These are phyloP conservation scores for Penicillium tannophilum DNA, from an alignment of 495 filamentous ascomycete genomes.

Conservation along the genomic window DNA sequence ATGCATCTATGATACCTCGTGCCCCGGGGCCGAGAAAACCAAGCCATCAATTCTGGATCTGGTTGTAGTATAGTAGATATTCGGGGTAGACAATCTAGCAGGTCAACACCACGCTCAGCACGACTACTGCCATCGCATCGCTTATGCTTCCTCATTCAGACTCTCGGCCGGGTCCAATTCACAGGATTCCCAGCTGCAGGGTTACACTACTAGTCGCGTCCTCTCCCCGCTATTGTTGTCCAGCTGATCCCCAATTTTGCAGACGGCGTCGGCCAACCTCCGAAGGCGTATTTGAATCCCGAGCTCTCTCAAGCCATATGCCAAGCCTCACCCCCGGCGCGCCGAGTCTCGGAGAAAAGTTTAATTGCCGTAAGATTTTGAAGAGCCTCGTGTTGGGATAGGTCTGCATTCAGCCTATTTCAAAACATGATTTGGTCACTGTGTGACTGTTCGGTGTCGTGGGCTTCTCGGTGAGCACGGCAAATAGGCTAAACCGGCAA, in stretches of 20 bases:
- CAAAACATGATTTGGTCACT: not conserved
- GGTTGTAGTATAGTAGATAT: not conserved
- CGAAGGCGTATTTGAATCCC: conserved; percentile 19
- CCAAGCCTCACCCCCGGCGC: conserved; percentile 22
- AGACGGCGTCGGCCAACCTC: conserved; percentile 17
- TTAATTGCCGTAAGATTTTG: conserved; percentile 6
- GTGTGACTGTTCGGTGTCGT: not conserved
- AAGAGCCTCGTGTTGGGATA: conserved; percentile 1
- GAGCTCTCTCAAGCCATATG: conserved; percentile 5
- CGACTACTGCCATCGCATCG: not conserved
- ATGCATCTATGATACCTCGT: not conserved
- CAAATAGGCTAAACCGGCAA: conserved; percentile 16
- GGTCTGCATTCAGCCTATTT: not conserved
- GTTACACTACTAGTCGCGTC: not conserved
- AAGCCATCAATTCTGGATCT: not conserved
- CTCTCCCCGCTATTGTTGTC: not conserved
- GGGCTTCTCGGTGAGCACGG: not conserved
- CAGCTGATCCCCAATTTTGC: not conserved
- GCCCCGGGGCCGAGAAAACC: too few relatives aligned
- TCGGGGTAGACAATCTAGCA: not conserved
- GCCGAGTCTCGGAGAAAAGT: conserved; percentile 17
- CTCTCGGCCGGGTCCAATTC: not conserved
- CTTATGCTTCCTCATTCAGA: not conserved
- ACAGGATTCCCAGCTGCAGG: not conserved
- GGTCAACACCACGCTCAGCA: not conserved